Percentiles rank a stretch among this genome's conserved stretches.
phyloP scores from a whole-genome alignment of 2,329 filamentous ascomycete species.

The Exserohilum turcica region DNA sequence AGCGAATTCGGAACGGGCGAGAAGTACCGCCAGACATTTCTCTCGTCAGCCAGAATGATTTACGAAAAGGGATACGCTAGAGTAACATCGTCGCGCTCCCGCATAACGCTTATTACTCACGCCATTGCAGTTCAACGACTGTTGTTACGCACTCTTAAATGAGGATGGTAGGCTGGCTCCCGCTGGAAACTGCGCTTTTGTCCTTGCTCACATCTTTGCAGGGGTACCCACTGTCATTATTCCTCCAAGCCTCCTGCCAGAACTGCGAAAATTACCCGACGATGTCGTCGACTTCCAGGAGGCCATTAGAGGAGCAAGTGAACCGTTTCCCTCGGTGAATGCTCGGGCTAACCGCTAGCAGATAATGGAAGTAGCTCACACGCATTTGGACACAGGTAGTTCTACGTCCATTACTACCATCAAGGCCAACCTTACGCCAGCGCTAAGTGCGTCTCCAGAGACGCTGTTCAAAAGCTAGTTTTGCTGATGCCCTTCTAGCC shows the following conservation, averaged over 20 bases:
- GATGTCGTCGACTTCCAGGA: constrained; percentile 40
- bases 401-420: constrained; percentile 31
- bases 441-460: constrained; percentile 32
- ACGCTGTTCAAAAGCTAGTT: background rate
- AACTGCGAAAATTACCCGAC: constrained; percentile 42
- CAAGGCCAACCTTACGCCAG: constrained; percentile 43
- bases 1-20: constrained; percentile 15
- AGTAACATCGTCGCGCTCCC: constrained; percentile 9
- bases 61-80: constrained; percentile 39
- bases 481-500: constrained; percentile 24
- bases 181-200: background rate
- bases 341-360: constrained; percentile 19
- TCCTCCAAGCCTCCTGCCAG: constrained; percentile 35
- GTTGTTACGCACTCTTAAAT: constrained; percentile 29
- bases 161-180: constrained; percentile 20
- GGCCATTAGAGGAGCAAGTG: constrained; percentile 30
- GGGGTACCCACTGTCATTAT: constrained; percentile 36
- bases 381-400: no score
- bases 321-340: background rate
- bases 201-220: constrained; percentile 15
- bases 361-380: constrained; percentile 36
- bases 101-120: constrained; percentile 7
- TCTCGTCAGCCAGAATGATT: constrained; percentile 30
- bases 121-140: constrained; percentile 35
- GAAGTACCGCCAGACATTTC: constrained; percentile 29